Evolutionary conservation across 1,284 basidiomycete species (phyloP), one percentile per base, ranked within the genome.

Genomic region (Leccinum fuscescens): DNA sequence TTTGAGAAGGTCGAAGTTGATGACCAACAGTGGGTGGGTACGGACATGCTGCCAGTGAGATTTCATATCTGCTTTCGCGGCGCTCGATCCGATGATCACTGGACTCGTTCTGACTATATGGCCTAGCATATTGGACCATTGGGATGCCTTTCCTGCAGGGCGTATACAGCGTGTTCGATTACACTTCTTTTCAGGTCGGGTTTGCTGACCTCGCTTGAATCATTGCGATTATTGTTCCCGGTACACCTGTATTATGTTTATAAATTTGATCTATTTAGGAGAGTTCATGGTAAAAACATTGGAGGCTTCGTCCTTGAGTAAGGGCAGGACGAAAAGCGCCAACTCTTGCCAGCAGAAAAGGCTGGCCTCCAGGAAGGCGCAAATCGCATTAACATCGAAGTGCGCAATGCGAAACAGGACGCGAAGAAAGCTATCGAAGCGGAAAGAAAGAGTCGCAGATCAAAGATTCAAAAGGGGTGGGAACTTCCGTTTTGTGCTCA

Each of bases 261-360:
- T 39, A n/a, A 15, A 37, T 37, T 7, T 37, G 37, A 37, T 37
- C 37, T 15, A 39, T 39, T 7, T 4, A 39, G 4, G 15, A 39
- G 15, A 39, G 0, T 39, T 39, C 37, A 9, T n/a, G 15, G 37
- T 39, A 8, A 39, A 39, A 39, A n/a, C 6, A 15, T 37, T 7
- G 35, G 3, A 37, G 35, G 35, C 7, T 8, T 35, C 3, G 33
- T 14, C 33, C 15, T n/a, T 39, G 37, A n/a, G 37, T 39, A n/a
- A 9, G 33, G 89, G 88, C 79, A 83, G n/a, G 78, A 82, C 9
- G 89, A 92, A 69, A 35, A 35, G 33, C 33, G 12, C 12, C 12
- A 35, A 33, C 5, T 35, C 33, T 35, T 15, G 37, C 15, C 15
- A 37, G 37, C 37, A 37, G 15, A 15, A 37, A 33, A 35, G 33